Conservation (phyloP, 2,329 filamentous ascomycete species). For the Coleophoma eucalyptorum region DNA sequence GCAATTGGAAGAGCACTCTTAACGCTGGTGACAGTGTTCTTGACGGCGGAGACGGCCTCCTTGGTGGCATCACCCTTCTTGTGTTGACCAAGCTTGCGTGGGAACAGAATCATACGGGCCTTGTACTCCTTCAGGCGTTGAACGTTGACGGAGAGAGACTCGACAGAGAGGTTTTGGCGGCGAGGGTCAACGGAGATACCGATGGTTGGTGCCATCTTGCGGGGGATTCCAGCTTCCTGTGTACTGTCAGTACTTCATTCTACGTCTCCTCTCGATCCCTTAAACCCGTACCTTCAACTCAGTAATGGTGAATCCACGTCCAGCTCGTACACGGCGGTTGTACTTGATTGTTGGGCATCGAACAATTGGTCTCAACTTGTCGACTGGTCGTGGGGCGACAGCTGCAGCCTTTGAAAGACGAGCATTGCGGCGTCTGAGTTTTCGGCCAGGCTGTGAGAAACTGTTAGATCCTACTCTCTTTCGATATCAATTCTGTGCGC, state of each 20-base stretch:
- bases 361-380: slow-evolving; percentile 94
- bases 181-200: slow-evolving; percentile 96
- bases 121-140: slow-evolving; percentile 98
- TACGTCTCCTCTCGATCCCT: slow-evolving; percentile 11
- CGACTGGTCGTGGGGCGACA: slow-evolving; percentile 92
- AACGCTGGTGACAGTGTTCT: slow-evolving; percentile 57
- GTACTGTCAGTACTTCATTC: slow-evolving; percentile 14
- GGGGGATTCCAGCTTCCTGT: slow-evolving; percentile 91
- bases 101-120: slow-evolving; percentile 94
- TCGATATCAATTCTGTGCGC: slow-evolving; percentile 11
- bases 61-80: slow-evolving; percentile 89
- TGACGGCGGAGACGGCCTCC: slow-evolving; percentile 66
- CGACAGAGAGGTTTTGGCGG: slow-evolving; percentile 95
- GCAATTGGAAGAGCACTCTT: slow-evolving; percentile 67
- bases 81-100: slow-evolving; percentile 87
- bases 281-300: slow-evolving; percentile 82
- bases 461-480: slow-evolving; percentile 25
- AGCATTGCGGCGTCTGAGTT: slow-evolving; percentile 86
- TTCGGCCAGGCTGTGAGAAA: slow-evolving; percentile 78
- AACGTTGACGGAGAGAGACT: slow-evolving; percentile 92
- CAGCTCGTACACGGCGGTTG: slow-evolving; percentile 95
- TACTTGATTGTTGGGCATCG: slow-evolving; percentile 98
- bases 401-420: slow-evolving; percentile 93
- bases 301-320: slow-evolving; percentile 94
- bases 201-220: slow-evolving; percentile 91